These are phyloP conservation scores for Heracleum sosnowskyi DNA, from an alignment of 129 eudicot species.

Conservation along the genomic window DNA sequence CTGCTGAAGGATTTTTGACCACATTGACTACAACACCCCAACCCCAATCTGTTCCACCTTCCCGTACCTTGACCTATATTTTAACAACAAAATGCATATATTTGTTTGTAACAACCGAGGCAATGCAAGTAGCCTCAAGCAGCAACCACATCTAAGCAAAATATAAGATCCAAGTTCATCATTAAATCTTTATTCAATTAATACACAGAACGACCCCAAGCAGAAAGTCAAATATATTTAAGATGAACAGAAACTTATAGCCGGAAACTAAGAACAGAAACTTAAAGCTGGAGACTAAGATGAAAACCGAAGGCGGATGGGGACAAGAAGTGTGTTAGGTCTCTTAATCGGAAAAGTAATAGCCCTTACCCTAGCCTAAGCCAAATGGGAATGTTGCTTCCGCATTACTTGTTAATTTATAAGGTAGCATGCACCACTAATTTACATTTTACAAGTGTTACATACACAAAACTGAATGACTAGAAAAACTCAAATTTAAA, in stretches of 20 bases:
- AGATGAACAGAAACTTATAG: no score
- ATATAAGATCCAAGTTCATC: neutral
- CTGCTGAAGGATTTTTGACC: slow-evolving; percentile 64
- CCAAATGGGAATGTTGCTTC: neutral
- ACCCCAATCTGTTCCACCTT: slow-evolving; percentile 98
- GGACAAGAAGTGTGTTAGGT: neutral
- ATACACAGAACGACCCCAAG: neutral
- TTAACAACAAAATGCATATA: neutral
- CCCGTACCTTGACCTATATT: slow-evolving; percentile 78
- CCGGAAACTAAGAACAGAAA: neutral
- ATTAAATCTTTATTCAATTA: neutral
- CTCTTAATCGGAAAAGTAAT: neutral
- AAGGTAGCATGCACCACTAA: neutral
- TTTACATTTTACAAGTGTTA: neutral
- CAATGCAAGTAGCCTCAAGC: neutral
- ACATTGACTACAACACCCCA: slow-evolving; percentile 99
- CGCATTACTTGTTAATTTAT: neutral
- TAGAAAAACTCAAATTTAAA: neutral
- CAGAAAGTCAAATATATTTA: neutral
- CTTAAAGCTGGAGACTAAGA: neutral
- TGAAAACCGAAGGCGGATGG: neutral
- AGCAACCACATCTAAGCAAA: neutral
- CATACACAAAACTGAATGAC: neutral
- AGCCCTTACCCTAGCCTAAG: neutral
- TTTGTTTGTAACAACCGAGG: neutral